Percentiles rank a stretch among this genome's conserved stretches.
These are phyloP conservation scores for Zoysia pacifica DNA, from an alignment of 176 grass and related monocot species.

Conservation along the genomic window DNA sequence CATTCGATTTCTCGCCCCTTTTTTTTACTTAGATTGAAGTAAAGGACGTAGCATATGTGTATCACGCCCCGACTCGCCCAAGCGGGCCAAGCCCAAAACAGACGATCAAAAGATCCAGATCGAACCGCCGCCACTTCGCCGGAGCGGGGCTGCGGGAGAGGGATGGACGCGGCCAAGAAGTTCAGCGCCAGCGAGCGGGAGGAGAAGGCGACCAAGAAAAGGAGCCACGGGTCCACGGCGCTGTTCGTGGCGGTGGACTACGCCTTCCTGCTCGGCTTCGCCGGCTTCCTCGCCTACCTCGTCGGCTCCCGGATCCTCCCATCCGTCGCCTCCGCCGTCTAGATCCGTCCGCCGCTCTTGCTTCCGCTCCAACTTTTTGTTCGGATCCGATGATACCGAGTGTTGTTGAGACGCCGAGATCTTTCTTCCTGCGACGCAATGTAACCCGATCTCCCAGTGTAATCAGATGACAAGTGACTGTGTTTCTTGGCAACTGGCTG, in stretches of 20 bases:
- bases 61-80: too few species aligned
- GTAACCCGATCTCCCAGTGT: background rate
- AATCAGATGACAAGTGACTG: background rate
- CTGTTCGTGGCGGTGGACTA: conserved; percentile 88
- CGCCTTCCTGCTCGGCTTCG: conserved; percentile 81
- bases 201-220: conserved; percentile 1
- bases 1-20: background rate
- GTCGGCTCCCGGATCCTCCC: conserved; percentile 59
- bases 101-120: background rate
- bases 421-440: background rate
- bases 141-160: background rate
- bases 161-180: conserved; percentile 31
- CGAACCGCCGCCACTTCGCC: background rate
- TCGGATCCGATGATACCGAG: conserved; percentile 1
- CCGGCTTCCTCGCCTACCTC: conserved; percentile 82
- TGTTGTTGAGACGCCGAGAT: background rate
- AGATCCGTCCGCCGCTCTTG: background rate
- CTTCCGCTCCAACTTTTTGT: background rate
- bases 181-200: background rate
- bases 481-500: background rate
- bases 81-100: too few species aligned
- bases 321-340: conserved; percentile 15
- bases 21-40: too few species aligned
- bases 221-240: conserved; percentile 64
- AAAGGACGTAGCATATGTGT: too few species aligned